These are phyloP conservation scores for Fusarium decemcellulare DNA, from an alignment of 2,329 filamentous ascomycete species.

Conservation along the genomic window DNA sequence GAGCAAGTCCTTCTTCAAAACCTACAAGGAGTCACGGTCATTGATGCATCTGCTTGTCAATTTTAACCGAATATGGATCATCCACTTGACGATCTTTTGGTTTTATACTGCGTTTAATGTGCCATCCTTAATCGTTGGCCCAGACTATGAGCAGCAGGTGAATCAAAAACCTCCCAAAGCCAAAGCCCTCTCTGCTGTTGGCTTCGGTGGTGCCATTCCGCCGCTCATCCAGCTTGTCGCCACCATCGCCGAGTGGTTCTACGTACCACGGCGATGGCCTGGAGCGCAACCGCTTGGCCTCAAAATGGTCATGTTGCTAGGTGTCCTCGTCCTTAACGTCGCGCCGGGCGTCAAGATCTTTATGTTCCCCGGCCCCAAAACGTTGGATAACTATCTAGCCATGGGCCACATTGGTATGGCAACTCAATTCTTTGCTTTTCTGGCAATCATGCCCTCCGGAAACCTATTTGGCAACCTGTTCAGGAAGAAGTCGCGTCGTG, in stretches of 20 bases:
- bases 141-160: constrained; percentile 1
- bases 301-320: not conserved
- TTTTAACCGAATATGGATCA: constrained; percentile 6
- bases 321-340: not conserved
- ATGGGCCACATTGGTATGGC: not conserved
- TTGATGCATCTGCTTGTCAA: not conserved
- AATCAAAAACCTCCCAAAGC: not conserved
- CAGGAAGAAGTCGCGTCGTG: constrained; percentile 1
- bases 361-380: not conserved
- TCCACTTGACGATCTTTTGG: not conserved
- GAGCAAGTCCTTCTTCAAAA: constrained; percentile 5
- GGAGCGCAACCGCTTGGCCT: not conserved
- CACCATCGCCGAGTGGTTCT: not conserved
- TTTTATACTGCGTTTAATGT: constrained; percentile 3
- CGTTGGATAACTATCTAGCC: not conserved
- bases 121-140: not conserved
- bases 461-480: not conserved
- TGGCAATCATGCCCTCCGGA: constrained; percentile 1
- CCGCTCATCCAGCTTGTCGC: not conserved
- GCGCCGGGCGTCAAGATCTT: constrained; percentile 2
- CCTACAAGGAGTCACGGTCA: constrained; percentile 1
- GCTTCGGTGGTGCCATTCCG: not conserved
- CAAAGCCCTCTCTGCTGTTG: not conserved
- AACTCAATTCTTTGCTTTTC: not conserved
- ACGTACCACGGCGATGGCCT: constrained; percentile 1